Percentiles rank a stretch among this genome's conserved stretches.
Conservation (phyloP, 495 filamentous ascomycete genomes). For the Annulohypoxylon stygium region DNA sequence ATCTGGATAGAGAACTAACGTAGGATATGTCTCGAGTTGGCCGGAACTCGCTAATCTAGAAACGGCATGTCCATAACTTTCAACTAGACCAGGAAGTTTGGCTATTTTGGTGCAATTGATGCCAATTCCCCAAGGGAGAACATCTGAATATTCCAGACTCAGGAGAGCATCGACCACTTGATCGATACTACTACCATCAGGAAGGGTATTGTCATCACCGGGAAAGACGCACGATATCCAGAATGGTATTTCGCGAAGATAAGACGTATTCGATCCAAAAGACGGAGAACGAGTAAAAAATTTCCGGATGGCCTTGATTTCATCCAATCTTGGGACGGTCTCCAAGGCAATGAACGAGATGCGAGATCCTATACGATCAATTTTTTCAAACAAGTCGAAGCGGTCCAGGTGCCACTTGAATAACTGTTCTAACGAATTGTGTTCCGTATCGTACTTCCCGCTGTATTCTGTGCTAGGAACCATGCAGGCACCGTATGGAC, state of each 20-base stretch:
- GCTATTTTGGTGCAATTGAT: constrained; percentile 75
- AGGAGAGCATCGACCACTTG: constrained; percentile 63
- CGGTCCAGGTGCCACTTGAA: constrained; percentile 69
- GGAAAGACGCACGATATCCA: constrained; percentile 77
- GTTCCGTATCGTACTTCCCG: constrained; percentile 67
- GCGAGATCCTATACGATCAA: constrained; percentile 43
- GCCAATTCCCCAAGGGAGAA: constrained; percentile 70
- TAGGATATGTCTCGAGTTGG: constrained; percentile 58
- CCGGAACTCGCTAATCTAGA: constrained; percentile 49
- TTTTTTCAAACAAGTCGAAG: constrained; percentile 59
- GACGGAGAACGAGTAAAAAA: constrained; percentile 46
- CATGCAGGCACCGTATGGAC: constrained; percentile 76
- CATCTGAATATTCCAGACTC: constrained; percentile 39
- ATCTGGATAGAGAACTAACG: constrained; percentile 75
- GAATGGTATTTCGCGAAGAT: constrained; percentile 52
- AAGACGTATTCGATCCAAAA: constrained; percentile 11
- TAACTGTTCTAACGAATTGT: constrained; percentile 59
- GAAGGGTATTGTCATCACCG: constrained; percentile 56
- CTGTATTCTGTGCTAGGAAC: constrained; percentile 72
- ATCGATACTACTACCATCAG: constrained; percentile 60
- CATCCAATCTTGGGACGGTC: constrained; percentile 70
- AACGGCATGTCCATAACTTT: constrained; percentile 60
- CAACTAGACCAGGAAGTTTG: constrained; percentile 64
- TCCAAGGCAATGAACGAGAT: constrained; percentile 73
- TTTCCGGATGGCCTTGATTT: constrained; percentile 70